phyloP scores from a whole-genome alignment of 2,329 filamentous ascomycete species.

The Huntiella abstrusa region DNA sequence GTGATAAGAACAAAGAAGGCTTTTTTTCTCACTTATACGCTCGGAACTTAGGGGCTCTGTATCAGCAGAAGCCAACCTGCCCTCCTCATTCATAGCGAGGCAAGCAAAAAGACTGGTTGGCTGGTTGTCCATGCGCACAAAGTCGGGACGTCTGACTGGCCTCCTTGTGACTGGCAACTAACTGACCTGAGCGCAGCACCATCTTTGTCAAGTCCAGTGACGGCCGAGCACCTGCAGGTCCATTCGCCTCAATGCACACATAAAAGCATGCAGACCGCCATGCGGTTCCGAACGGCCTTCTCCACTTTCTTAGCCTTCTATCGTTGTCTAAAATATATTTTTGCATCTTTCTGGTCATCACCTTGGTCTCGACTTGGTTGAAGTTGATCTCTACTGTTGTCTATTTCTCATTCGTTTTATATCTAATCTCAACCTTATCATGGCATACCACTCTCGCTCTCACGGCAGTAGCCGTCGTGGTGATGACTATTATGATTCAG shows the following conservation, averaged over 20 bases:
- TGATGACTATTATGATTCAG: slow-evolving; percentile 1
- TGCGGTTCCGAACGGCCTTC: background rate
- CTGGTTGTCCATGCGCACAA: too few species aligned
- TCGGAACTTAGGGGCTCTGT: too few species aligned
- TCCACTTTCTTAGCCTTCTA: background rate
- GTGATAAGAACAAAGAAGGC: too few species aligned
- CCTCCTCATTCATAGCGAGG: too few species aligned
- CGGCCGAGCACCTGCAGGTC: background rate
- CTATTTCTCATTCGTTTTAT: background rate
- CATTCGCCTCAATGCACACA: slow-evolving; percentile 2
- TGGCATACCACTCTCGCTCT: slow-evolving; percentile 9
- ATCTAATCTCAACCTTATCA: background rate
- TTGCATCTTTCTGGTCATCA: background rate
- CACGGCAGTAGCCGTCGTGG: slow-evolving; percentile 3
- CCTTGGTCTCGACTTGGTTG: background rate
- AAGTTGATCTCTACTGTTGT: background rate
- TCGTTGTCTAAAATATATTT: background rate
- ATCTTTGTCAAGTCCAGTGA: too few species aligned
- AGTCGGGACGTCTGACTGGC: too few species aligned
- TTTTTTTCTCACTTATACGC: too few species aligned
- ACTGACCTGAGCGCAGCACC: too few species aligned
- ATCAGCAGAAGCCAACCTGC: too few species aligned
- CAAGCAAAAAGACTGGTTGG: too few species aligned
- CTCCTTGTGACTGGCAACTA: too few species aligned
- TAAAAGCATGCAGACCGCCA: slow-evolving; percentile 2